phyloP scores from a whole-genome alignment of 1,284 basidiomycete genomes.

The Microbotryum lychnidis-dioicae region DNA sequence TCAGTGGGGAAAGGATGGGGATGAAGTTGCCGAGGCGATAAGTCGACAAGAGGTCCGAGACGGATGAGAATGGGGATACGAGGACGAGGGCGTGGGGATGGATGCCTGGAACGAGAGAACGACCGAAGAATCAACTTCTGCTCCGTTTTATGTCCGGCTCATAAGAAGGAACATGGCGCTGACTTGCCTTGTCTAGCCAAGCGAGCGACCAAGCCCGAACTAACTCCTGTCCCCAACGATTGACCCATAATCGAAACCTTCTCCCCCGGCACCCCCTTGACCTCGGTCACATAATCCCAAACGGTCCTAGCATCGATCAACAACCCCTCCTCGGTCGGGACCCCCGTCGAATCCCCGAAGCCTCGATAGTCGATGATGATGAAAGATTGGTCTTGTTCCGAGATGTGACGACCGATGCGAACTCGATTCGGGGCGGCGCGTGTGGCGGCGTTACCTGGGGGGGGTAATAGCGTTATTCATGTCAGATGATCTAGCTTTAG shows the following conservation, averaged over 20 bases:
- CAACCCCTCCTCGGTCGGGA: conserved; percentile 66
- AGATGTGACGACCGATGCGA: conserved; percentile 34
- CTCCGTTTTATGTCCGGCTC: conserved; percentile 19
- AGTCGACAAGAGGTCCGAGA: conserved; percentile 57
- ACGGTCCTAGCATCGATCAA: conserved; percentile 65
- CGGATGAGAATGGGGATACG: conserved; percentile 66
- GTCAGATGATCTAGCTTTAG: no score
- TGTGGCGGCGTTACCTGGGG: conserved; percentile 60
- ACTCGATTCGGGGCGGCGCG: conserved; percentile 60
- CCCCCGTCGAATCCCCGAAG: conserved; percentile 75
- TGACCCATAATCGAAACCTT: conserved; percentile 68
- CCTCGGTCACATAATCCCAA: conserved; percentile 62
- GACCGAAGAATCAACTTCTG: not conserved
- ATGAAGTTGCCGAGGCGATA: conserved; percentile 52
- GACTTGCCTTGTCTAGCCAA: conserved; percentile 50
- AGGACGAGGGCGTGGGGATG: conserved; percentile 57
- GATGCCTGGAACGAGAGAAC: conserved; percentile 22
- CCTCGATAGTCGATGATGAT: conserved; percentile 46
- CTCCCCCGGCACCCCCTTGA: conserved; percentile 45
- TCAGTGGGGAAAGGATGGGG: conserved; percentile 62
- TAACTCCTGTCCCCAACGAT: conserved; percentile 72
- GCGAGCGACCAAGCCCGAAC: conserved; percentile 53
- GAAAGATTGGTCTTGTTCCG: conserved; percentile 18
- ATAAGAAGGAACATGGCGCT: conserved; percentile 21
- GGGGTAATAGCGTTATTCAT: no score